Percentiles rank a stretch among this genome's conserved stretches.
These are phyloP conservation scores for Arthrobotrys musiformis DNA, from an alignment of 2,329 filamentous ascomycete species.

Conservation along the genomic window DNA sequence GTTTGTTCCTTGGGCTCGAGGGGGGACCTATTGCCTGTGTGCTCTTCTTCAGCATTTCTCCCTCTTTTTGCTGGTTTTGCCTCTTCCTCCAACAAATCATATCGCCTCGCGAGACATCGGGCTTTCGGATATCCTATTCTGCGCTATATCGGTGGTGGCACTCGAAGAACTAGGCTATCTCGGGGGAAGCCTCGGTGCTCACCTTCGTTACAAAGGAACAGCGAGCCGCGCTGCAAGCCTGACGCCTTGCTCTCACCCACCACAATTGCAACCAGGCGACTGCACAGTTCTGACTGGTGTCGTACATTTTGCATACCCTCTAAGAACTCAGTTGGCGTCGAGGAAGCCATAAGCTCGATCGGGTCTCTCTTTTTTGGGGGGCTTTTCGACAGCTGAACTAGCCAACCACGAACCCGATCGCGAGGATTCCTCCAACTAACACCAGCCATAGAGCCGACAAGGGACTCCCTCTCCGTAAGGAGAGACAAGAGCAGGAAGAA, in stretches of 20 bases:
- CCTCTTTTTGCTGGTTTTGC: slow-evolving; percentile 50
- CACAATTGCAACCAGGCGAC: slow-evolving; percentile 24
- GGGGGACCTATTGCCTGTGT: slow-evolving; percentile 31
- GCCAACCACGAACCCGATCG: slow-evolving; percentile 41
- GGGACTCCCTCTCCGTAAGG: slow-evolving; percentile 55
- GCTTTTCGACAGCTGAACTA: slow-evolving; percentile 23
- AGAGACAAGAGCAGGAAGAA: slow-evolving; percentile 56
- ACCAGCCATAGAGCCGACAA: slow-evolving; percentile 53
- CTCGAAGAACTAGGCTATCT: slow-evolving; percentile 43
- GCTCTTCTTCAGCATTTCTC: slow-evolving; percentile 34
- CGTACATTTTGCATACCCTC: slow-evolving; percentile 16
- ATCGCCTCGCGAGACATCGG: slow-evolving; percentile 45
- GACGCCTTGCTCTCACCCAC: slow-evolving; percentile 27
- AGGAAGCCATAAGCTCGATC: slow-evolving; percentile 21
- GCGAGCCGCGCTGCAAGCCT: slow-evolving; percentile 53
- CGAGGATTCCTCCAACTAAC: slow-evolving; percentile 44
- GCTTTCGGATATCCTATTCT: slow-evolving; percentile 47
- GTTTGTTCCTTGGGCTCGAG: slow-evolving; percentile 31
- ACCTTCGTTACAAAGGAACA: slow-evolving; percentile 28
- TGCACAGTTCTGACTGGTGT: slow-evolving; percentile 45
- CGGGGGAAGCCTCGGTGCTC: slow-evolving; percentile 45
- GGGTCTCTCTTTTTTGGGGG: slow-evolving; percentile 19
- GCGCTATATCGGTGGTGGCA: slow-evolving; percentile 32
- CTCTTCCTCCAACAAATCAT: slow-evolving; percentile 51
- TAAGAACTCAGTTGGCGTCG: slow-evolving; percentile 21